Evolutionary conservation across 352 stramenopile genomes (phyloP).

Genomic region (Globisporangium nunn): DNA sequence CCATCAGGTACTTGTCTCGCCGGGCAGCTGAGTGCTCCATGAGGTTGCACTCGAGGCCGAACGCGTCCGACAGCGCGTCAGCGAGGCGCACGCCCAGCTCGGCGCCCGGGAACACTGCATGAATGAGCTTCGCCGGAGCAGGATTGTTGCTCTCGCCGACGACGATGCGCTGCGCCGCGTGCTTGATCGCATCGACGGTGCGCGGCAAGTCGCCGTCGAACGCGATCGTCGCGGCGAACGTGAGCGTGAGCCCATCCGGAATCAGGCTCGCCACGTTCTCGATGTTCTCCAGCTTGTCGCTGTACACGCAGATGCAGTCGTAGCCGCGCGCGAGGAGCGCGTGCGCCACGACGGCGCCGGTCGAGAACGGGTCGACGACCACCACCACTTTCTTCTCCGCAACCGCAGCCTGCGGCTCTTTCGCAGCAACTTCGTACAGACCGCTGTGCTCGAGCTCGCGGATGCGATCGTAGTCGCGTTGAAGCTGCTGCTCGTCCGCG

Average conservation of each 20-base stretch:
- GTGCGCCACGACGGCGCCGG: constrained; percentile 91
- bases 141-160: constrained; percentile 7
- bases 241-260: constrained; percentile 64
- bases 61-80: constrained; percentile 80
- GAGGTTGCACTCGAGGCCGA: constrained; percentile 83
- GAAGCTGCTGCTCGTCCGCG: constrained; percentile 62
- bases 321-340: constrained; percentile 87
- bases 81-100: constrained; percentile 91
- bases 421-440: constrained; percentile 40
- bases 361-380: constrained; percentile 95
- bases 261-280: constrained; percentile 73
- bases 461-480: constrained; percentile 78
- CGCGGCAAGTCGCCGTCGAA: constrained; percentile 43
- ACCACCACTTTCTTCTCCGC: constrained; percentile 72
- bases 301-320: constrained; percentile 86
- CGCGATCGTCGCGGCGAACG: constrained; percentile 72
- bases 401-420: constrained; percentile 1
- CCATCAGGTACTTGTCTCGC: constrained; percentile 85
- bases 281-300: constrained; percentile 76
- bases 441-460: constrained; percentile 75
- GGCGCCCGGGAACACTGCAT: constrained; percentile 86
- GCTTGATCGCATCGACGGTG: constrained; percentile 40
- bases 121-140: constrained; percentile 36
- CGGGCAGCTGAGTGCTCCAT: constrained; percentile 62
- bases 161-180: constrained; percentile 28